Base-by-base conservation (phyloP, 164 flowering plant genomes). In the Buxus sempervirens region DNA sequence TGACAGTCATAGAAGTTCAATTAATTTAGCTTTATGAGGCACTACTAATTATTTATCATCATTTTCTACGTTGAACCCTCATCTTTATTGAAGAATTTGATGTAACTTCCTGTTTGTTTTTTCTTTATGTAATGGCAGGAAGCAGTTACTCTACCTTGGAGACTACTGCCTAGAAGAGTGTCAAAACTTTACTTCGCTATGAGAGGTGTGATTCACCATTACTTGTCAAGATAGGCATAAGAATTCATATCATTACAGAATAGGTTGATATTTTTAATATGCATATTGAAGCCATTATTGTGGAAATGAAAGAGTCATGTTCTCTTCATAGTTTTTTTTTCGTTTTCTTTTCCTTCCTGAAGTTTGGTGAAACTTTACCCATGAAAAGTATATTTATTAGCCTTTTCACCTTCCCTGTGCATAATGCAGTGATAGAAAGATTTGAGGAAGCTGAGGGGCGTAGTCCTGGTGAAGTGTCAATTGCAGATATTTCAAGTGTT, bases 101-200 rank as follows among this genome's bases (percentile, higher is more conserved):
- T 20, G 10, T 25, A 22, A 63, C 61, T 28, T 20, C 13, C 53
- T 26, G 54, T 58, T 16, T 63, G 68, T 65, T 25, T 32, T 32
- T 3, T 32, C 7, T 3, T 32, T 32, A 32, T 32, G 7, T 67
- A 54, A 21, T 74, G 78, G 65, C 88, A 95, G 99, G 97, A 92
- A 80, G 88, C 98, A 49, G 61, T 87, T 75, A 77, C 87, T 69
- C 77, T 87, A 63, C 90, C 95, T 21, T 95, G 99, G 99, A 82
- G 64, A 61, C 22, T 70, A 42, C 96, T 92, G 71, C 96, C 92
- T 12, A 85, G 76, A 77, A 88, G 70, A 75, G 69, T 77, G 25
- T 79, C 94, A n/a, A 89, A 89, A 80, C 83, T 95, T 54, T 92
- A 82, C 80, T 88, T 88, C 65, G 97, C 96, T 18, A 78, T 90